A percentile compares a stretch with the other conserved stretches of the same genome.
Evolutionary conservation across 495 filamentous ascomycete genomes (phyloP).

Genomic region (Aspergillus affinis): DNA sequence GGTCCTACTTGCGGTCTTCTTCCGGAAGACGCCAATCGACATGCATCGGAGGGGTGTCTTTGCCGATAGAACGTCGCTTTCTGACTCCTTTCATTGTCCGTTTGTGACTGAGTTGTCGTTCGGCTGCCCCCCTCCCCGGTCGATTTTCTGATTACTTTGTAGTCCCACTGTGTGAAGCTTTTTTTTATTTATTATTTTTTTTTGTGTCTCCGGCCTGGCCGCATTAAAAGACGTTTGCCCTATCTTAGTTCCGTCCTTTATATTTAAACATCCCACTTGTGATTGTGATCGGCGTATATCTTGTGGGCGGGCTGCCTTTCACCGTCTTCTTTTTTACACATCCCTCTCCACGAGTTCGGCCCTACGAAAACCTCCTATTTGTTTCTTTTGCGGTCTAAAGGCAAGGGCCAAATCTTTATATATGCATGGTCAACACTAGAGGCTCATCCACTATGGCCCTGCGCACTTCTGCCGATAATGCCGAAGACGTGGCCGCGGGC

Average conservation of each 20-base stretch:
- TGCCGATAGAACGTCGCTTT: constrained; percentile 16
- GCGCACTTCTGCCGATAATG: constrained; percentile 47
- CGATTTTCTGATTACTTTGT: neutral
- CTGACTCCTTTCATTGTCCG: constrained; percentile 18
- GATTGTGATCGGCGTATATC: neutral
- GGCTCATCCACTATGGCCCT: constrained; percentile 40
- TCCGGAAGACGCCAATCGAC: constrained; percentile 8
- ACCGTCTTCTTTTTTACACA: constrained; percentile 3
- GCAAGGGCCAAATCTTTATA: neutral
- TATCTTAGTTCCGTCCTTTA: neutral
- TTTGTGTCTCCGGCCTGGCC: neutral
- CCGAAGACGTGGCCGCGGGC: constrained; percentile 54
- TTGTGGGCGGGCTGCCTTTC: neutral
- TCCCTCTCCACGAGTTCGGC: neutral
- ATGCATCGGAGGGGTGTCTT: constrained; percentile 21
- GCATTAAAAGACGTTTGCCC: neutral
- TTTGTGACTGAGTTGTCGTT: constrained; percentile 22
- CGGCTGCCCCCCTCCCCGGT: constrained; percentile 16
- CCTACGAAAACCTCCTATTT: neutral
- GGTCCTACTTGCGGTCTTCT: neutral
- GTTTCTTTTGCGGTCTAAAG: neutral
- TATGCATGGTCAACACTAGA: constrained; percentile 20
- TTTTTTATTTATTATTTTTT: constrained; percentile 3
- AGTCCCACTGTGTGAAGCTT: constrained; percentile 7
- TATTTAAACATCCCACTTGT: constrained; percentile 4